A percentile compares a stretch with the other conserved stretches of the same genome.
Evolutionary conservation across 495 filamentous ascomycete species (phyloP).

Genomic region (Tetracladium setigerum): DNA sequence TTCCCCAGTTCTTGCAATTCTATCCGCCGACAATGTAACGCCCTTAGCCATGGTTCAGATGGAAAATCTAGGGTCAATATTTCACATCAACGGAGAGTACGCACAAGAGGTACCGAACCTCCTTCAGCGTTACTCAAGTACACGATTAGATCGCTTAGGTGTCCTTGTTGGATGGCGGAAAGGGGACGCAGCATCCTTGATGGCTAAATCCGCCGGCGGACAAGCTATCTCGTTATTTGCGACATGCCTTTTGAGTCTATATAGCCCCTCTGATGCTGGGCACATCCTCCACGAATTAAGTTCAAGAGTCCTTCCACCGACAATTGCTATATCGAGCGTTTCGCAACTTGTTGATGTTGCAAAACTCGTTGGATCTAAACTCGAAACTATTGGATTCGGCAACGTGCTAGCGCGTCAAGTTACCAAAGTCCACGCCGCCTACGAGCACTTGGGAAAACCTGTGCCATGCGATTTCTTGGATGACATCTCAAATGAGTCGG

Average conservation of each 20-base stretch:
- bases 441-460: background rate
- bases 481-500: background rate
- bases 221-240: background rate
- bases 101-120: constrained; percentile 1
- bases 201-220: background rate
- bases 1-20: constrained; percentile 1
- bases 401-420: background rate
- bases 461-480: background rate
- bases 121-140: constrained; percentile 1
- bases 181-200: background rate
- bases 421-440: background rate
- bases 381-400: background rate
- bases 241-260: background rate
- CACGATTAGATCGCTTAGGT: constrained; percentile 2
- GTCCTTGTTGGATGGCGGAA: background rate
- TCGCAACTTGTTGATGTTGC: background rate
- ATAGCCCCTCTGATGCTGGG: background rate
- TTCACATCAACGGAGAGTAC: background rate
- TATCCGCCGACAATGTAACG: constrained; percentile 5
- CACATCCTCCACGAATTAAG: background rate
- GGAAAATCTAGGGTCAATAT: constrained; percentile 4
- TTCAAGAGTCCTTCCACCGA: background rate
- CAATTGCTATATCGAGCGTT: background rate
- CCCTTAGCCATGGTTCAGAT: constrained; percentile 5
- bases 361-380: background rate